These are phyloP conservation scores for Leccinum incarnatum DNA, from an alignment of 768 basidiomycete genomes.

Conservation along the genomic window DNA sequence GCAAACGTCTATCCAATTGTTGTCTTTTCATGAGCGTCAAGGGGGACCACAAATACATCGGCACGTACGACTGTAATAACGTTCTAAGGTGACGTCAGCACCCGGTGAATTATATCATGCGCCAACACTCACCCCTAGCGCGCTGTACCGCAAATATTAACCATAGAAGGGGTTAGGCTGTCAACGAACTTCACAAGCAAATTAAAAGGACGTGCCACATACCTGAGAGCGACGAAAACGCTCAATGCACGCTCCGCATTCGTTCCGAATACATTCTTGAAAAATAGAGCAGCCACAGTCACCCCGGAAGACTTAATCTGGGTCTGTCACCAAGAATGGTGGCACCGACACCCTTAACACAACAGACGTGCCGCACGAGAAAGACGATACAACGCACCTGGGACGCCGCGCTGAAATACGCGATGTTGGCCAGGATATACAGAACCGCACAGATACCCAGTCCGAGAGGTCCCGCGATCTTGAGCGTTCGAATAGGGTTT, in stretches of 20 bases:
- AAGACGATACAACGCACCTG: slow-evolving; percentile 10
- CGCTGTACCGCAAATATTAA: slow-evolving; percentile 24
- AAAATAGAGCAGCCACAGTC: slow-evolving; percentile 61
- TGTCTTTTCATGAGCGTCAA: background rate
- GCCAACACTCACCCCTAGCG: slow-evolving; percentile 31
- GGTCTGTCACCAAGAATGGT: slow-evolving; percentile 21
- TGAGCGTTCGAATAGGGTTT: slow-evolving; percentile 57
- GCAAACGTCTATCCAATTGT: slow-evolving; percentile 43
- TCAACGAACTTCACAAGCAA: background rate
- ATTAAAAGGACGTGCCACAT: background rate
- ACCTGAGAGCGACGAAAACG: slow-evolving; percentile 58
- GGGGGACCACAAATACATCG: background rate
- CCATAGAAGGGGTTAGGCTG: background rate
- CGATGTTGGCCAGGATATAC: slow-evolving; percentile 56
- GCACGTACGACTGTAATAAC: slow-evolving; percentile 33
- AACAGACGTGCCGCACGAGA: background rate
- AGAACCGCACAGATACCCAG: slow-evolving; percentile 50
- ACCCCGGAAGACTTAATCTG: slow-evolving; percentile 49
- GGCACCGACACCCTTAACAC: background rate
- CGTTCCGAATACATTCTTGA: slow-evolving; percentile 54
- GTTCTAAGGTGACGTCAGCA: slow-evolving; percentile 20
- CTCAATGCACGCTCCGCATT: slow-evolving; percentile 53
- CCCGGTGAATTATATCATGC: background rate
- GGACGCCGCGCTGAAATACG: slow-evolving; percentile 47
- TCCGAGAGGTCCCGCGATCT: slow-evolving; percentile 59